A percentile compares a stretch with the other conserved stretches of the same genome.
Conservation (phyloP, 2,329 filamentous ascomycete species). For the Exophiala sideris region DNA sequence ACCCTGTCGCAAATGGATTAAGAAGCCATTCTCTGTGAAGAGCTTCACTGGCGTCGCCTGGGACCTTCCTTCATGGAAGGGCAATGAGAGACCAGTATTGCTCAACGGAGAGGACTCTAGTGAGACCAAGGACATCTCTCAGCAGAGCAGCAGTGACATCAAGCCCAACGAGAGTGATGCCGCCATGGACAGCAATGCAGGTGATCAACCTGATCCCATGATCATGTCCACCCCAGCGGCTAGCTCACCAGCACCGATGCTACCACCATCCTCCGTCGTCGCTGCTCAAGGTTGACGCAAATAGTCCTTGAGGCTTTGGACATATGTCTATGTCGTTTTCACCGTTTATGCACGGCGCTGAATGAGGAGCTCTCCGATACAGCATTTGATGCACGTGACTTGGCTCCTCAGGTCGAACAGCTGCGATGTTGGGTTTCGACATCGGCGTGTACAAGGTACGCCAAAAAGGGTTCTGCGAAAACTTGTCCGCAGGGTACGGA, state of each 20-base stretch:
- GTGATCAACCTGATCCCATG: conserved; percentile 44
- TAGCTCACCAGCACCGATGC: conserved; percentile 51
- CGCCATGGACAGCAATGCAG: conserved; percentile 55
- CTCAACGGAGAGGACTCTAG: conserved; percentile 55
- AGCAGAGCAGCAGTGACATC: conserved; percentile 54
- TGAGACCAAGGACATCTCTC: conserved; percentile 54
- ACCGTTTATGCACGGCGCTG: no score
- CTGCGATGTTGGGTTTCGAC: no score
- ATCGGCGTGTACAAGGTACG: no score
- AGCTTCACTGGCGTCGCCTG: conserved; percentile 86
- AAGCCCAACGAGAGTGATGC: conserved; percentile 58
- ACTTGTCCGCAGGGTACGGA: background rate
- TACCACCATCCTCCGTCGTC: conserved; percentile 35
- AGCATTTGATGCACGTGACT: no score
- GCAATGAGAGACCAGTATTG: conserved; percentile 45
- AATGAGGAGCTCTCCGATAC: no score
- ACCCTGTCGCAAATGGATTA: conserved; percentile 87
- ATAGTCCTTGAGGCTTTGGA: conserved; percentile 1
- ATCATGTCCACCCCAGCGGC: conserved; percentile 44
- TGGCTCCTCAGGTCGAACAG: no score
- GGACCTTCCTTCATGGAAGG: conserved; percentile 77
- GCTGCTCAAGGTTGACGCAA: conserved; percentile 32
- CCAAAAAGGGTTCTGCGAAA: no score
- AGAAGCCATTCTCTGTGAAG: conserved; percentile 78
- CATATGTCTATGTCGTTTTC: no score